Percentiles rank a stretch among this genome's conserved stretches.
Conservation (phyloP, 2,329 filamentous ascomycete species). For the Chrysoporthe puriensis region DNA sequence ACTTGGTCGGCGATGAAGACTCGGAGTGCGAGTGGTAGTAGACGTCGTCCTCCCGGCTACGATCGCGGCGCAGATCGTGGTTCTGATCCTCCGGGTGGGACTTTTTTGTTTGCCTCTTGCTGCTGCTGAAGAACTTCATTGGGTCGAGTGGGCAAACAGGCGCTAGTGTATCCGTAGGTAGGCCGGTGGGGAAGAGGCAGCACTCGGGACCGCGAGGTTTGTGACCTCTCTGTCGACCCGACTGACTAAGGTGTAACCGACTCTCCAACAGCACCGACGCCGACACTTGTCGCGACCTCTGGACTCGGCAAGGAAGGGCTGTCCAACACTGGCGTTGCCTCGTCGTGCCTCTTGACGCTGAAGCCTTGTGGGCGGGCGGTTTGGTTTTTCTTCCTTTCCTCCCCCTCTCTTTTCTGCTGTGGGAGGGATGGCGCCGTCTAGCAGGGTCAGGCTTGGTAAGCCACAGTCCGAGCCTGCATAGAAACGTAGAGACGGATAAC, state of each 20-base stretch:
- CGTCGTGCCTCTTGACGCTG: neutral
- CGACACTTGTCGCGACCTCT: neutral
- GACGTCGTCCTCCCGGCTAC: constrained; percentile 40
- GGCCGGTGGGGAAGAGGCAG: neutral
- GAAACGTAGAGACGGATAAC: constrained; percentile 11
- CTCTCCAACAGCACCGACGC: neutral
- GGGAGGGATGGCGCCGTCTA: constrained; percentile 9
- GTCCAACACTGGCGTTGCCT: neutral
- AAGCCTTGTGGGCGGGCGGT: neutral
- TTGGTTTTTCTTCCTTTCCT: neutral
- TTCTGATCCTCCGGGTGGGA: constrained; percentile 29
- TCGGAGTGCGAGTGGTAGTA: constrained; percentile 35
- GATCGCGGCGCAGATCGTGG: constrained; percentile 43
- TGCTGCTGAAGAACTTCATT: constrained; percentile 59
- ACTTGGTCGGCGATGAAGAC: constrained; percentile 36
- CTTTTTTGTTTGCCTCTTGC: constrained; percentile 49
- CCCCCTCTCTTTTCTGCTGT: neutral
- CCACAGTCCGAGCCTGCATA: constrained; percentile 16
- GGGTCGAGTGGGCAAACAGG: constrained; percentile 28
- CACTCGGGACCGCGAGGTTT: neutral
- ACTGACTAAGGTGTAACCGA: neutral
- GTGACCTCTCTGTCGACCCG: neutral
- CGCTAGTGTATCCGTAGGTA: constrained; percentile 8
- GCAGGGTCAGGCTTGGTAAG: constrained; percentile 28
- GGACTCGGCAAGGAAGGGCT: neutral